phyloP scores from a whole-genome alignment of 106 monocot genomes.

The Acanthochlamys bracteata region DNA sequence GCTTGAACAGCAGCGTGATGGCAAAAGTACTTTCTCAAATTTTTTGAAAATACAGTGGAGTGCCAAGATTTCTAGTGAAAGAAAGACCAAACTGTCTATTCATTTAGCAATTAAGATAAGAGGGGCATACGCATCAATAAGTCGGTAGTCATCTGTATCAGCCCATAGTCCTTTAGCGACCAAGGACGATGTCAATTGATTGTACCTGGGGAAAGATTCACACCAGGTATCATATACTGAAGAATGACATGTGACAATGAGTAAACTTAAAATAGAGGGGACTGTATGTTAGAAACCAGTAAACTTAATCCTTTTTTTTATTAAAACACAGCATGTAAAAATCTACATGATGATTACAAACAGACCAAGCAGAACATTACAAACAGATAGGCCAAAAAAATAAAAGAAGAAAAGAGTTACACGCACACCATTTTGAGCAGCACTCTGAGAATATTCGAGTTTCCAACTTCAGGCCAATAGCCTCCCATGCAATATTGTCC shows the following conservation, averaged over 20 bases:
- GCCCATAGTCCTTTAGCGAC: conserved; percentile 33
- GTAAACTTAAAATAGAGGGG: no score
- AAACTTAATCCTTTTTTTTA: no score
- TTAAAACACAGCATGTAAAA: no score
- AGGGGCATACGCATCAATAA: conserved; percentile 37
- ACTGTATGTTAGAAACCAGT: no score
- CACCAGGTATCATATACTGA: no score
- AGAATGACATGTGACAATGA: no score
- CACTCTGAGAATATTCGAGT: conserved; percentile 32
- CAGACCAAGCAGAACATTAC: background rate
- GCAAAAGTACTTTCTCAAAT: no score
- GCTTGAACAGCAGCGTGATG: no score
- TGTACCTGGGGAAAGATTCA: conserved; percentile 26
- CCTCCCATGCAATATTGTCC: conserved; percentile 81
- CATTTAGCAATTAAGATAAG: background rate
- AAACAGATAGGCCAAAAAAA: background rate
- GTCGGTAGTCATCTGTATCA: conserved; percentile 39
- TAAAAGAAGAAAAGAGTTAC: background rate
- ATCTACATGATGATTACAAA: no score
- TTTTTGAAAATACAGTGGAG: no score
- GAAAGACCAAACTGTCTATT: background rate
- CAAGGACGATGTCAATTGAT: conserved; percentile 37
- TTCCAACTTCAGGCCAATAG: conserved; percentile 61
- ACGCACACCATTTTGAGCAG: conserved; percentile 63
- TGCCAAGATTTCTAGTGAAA: no score